Conservation (phyloP, 1,284 basidiomycete species). For the Papiliotrema laurentii region DNA sequence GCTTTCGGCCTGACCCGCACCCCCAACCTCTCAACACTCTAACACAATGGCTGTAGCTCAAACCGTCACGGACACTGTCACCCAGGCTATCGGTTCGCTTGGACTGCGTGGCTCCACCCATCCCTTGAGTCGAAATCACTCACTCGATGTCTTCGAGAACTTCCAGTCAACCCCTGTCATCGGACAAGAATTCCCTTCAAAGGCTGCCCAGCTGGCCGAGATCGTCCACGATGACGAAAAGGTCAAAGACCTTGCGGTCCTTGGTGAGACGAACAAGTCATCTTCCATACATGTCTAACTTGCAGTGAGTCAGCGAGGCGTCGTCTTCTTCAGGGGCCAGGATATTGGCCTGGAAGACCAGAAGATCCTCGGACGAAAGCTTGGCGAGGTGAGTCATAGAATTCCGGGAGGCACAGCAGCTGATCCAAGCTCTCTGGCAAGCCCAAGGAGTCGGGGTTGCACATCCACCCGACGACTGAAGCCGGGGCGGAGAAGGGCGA, state of each 20-base stretch:
- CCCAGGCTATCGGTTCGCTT: constrained; percentile 2
- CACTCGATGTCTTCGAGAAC: constrained; percentile 6
- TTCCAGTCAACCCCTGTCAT: constrained; percentile 4
- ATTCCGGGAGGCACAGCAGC: background rate
- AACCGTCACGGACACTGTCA: constrained; percentile 1
- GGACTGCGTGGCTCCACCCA: constrained; percentile 4
- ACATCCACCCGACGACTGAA: constrained; percentile 62
- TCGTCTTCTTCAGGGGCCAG: constrained; percentile 64
- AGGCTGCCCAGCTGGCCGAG: background rate
- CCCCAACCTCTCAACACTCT: no score
- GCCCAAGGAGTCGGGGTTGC: constrained; percentile 55
- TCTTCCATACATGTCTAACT: background rate
- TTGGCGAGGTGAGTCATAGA: constrained; percentile 49
- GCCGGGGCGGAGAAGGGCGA: constrained; percentile 50
- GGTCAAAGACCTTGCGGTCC: constrained; percentile 1
- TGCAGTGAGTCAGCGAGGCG: constrained; percentile 60
- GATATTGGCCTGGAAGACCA: constrained; percentile 52
- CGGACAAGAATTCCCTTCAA: background rate
- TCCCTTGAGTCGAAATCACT: constrained; percentile 2
- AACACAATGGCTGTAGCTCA: no score
- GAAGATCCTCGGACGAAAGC: constrained; percentile 49
- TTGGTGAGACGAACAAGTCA: background rate
- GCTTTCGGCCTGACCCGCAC: no score
- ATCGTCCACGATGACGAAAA: background rate
- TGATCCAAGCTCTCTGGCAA: constrained; percentile 52